These are phyloP conservation scores for Hylodesmum podocarpum DNA, from an alignment of 306 rosid genomes.

Conservation along the genomic window DNA sequence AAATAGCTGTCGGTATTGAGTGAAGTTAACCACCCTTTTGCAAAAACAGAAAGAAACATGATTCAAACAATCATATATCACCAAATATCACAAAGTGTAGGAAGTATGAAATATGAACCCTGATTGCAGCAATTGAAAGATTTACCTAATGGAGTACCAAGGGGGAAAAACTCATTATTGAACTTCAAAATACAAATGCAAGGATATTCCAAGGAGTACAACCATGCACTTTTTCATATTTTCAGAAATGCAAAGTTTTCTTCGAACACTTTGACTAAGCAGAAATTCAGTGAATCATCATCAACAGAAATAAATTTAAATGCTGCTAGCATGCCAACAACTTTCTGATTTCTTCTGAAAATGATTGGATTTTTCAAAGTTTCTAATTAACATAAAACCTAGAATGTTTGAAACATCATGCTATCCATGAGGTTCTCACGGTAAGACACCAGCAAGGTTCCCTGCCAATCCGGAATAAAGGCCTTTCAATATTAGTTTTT, in stretches of 20 bases:
- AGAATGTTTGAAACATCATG: conserved; percentile 25
- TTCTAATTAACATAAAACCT: conserved; percentile 32
- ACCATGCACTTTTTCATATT: too few relatives aligned
- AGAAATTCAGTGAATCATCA: conserved; percentile 18
- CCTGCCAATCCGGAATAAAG: conserved; percentile 97
- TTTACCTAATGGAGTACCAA: neutral
- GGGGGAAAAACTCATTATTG: neutral
- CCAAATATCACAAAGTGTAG: neutral
- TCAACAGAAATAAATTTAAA: conserved; percentile 7
- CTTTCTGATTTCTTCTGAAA: conserved; percentile 17
- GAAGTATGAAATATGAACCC: conserved; percentile 6
- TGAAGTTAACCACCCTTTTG: neutral
- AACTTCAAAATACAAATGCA: neutral
- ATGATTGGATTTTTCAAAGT: conserved; percentile 13
- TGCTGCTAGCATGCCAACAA: conserved; percentile 5
- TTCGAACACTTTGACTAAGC: neutral
- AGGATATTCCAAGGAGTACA: neutral
- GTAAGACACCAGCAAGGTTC: conserved; percentile 93
- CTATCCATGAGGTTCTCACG: conserved; percentile 61
- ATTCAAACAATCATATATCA: neutral
- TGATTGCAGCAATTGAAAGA: neutral
- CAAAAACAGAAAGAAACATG: neutral
- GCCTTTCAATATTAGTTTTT: conserved; percentile 70
- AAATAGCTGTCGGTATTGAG: neutral
- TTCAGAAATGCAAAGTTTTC: too few relatives aligned